Conservation (phyloP, 352 stramenopile genomes). For the Blastocystis hominis region DNA sequence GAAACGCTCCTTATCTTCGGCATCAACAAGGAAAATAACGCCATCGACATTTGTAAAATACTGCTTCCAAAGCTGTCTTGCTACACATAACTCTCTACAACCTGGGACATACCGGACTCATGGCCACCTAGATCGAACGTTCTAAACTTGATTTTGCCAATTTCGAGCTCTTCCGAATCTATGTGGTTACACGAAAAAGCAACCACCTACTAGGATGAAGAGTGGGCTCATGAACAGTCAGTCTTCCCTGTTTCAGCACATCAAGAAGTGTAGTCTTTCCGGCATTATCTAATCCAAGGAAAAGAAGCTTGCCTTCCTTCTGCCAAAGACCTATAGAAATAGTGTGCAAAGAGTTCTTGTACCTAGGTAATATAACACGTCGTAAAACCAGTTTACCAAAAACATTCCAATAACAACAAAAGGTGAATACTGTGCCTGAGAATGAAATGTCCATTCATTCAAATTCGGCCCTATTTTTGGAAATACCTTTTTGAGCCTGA, state of each 20-base stretch:
- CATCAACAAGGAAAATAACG: constrained; percentile 98
- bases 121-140: constrained; percentile 98
- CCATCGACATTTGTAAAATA: constrained; percentile 96
- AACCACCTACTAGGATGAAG: constrained; percentile 76
- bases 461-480: background rate
- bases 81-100: constrained; percentile 55
- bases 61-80: constrained; percentile 90
- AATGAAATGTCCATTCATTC: background rate
- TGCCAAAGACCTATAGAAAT: constrained; percentile 85
- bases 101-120: constrained; percentile 72
- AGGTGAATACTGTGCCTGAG: background rate
- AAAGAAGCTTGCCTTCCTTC: constrained; percentile 99
- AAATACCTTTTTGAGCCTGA: background rate
- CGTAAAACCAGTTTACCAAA: constrained; percentile 88
- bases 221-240: constrained; percentile 86
- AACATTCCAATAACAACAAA: constrained; percentile 72
- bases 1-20: constrained; percentile 92
- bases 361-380: constrained; percentile 75
- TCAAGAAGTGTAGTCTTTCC: constrained; percentile 98
- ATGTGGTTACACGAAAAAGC: background rate
- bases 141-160: constrained; percentile 93
- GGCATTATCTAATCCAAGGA: constrained; percentile 97
- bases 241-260: constrained; percentile 97
- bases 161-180: constrained; percentile 81
- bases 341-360: constrained; percentile 97